These are phyloP conservation scores for Podospora conica DNA, from an alignment of 495 filamentous ascomycete genomes.

Conservation along the genomic window DNA sequence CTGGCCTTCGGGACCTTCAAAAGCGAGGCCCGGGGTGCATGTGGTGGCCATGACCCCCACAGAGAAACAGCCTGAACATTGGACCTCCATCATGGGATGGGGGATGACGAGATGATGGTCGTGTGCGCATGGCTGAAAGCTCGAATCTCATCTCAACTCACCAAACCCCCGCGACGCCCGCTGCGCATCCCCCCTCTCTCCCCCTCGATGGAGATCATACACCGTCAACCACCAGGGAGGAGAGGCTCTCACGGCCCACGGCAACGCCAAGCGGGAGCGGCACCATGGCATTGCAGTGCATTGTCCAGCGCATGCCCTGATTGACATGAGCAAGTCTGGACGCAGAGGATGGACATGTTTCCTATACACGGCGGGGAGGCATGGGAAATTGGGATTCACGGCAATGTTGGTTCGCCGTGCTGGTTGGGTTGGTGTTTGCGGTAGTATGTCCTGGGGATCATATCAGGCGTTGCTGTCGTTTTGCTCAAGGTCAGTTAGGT, in stretches of 20 bases:
- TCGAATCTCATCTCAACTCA: neutral
- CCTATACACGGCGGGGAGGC: neutral
- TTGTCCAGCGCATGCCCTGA: neutral
- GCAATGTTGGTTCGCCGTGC: neutral
- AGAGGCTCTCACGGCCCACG: neutral
- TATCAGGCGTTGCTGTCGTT: neutral
- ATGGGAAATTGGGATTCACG: neutral
- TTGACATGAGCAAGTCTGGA: neutral
- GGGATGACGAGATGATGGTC: neutral
- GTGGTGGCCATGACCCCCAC: neutral
- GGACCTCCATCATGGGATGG: too few species aligned
- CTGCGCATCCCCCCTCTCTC: neutral
- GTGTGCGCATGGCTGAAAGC: neutral
- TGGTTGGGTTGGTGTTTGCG: neutral
- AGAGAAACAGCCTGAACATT: neutral
- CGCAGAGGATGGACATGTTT: neutral
- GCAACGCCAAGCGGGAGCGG: neutral
- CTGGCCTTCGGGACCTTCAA: neutral
- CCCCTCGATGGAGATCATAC: conserved; percentile 7
- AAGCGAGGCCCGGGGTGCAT: neutral
- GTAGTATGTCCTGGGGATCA: too few species aligned
- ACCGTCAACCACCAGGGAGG: neutral
- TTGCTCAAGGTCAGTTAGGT: neutral
- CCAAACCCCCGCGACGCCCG: too few species aligned
- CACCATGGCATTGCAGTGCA: neutral